Conservation (phyloP, 2,329 filamentous ascomycete genomes). For the Diaporthe sp. region DNA sequence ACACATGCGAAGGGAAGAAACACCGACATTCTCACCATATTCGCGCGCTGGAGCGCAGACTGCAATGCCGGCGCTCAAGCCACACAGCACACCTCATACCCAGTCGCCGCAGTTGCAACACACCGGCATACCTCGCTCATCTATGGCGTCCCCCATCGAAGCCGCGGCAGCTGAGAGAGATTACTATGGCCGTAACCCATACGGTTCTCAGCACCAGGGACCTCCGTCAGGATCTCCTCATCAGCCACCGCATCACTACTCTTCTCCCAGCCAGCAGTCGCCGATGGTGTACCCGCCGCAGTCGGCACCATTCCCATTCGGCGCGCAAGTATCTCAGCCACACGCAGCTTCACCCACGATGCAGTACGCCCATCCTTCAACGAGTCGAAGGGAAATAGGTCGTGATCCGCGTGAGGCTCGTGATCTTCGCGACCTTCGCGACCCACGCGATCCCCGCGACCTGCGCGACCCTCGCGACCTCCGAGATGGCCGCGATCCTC, state of each 20-base stretch:
- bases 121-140: constrained; percentile 58
- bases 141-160: constrained; percentile 57
- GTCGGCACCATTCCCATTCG: constrained; percentile 60
- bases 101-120: constrained; percentile 65
- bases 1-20: constrained; percentile 63
- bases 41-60: constrained; percentile 55
- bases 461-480: constrained; percentile 20
- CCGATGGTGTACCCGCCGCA: constrained; percentile 45
- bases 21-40: constrained; percentile 61
- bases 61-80: constrained; percentile 68
- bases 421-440: neutral
- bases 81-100: constrained; percentile 54
- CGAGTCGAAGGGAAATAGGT: neutral
- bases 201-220: constrained; percentile 48
- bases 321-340: constrained; percentile 57
- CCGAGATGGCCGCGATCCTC: constrained; percentile 55
- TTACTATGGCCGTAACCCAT: constrained; percentile 59
- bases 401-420: constrained; percentile 14
- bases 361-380: constrained; percentile 57
- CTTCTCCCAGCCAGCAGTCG: constrained; percentile 42
- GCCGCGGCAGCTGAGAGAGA: constrained; percentile 58
- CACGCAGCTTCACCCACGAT: constrained; percentile 63
- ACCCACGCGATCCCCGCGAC: no score
- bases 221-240: constrained; percentile 49
- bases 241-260: constrained; percentile 44